Base-by-base conservation (phyloP, 495 filamentous ascomycete species). In the Xylaria palmicola region DNA sequence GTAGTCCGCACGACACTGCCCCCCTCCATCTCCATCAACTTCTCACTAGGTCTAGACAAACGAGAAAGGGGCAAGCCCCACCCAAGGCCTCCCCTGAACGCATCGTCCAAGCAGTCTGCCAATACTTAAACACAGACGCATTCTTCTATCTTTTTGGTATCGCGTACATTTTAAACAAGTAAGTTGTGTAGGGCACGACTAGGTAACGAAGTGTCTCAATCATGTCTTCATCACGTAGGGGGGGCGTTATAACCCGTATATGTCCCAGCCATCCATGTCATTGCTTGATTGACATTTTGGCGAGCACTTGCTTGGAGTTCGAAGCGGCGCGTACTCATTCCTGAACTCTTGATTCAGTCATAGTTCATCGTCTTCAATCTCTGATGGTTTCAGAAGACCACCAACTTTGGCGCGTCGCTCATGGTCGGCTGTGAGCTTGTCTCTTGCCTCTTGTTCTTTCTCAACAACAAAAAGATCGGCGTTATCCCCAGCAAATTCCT, bases 401-500 rank as follows among this genome's bases (percentile, higher is more conserved):
- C 93, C 90, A 40, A 97, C 91, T 75, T 92, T 96, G 76, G 92
- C 87, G n/a, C 89, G 86, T 56, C 91, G 86, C 73, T 93, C 90
- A 64, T 90, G 83, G 73, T 97, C 93, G 2, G 89, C 90, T 52
- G 85, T 83, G 64, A 88, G 85, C 43, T 89, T 90, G 65, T 90
- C 92, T 60, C 86, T 83, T 48, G 89, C 83, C 55, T 88, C 87
- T 67, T 91, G 87, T 73, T 98, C 94, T 63, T 94, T 87, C 71
- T 98, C 95, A 54, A 97, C 92, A 3, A 90, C 88, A 76, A 88
- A 99, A n/a, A 98, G 82, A 65, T 98, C 94, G 6, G 93, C 88
- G 68, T 92, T 94, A 73, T 92, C 85, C 49, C 90, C 94, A 12
- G 90, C 90, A 68, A 97, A 98, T 75, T 99, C 94, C 75, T 96